These are phyloP conservation scores for Sindora glabra DNA, from an alignment of 306 rosid species.

Conservation along the genomic window DNA sequence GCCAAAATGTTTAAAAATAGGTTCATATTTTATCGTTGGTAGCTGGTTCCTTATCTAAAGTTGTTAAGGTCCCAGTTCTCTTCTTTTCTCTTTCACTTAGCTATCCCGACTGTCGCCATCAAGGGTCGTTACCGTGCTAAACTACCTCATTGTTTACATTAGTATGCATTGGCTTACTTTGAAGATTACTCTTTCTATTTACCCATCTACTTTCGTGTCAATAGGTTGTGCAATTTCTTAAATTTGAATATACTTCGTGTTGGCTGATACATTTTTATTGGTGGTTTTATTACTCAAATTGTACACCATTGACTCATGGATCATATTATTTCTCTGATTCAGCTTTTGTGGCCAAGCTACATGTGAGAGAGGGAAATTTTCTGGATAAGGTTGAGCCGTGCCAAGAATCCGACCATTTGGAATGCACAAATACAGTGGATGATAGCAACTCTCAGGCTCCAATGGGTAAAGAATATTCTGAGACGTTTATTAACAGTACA, in stretches of 20 bases:
- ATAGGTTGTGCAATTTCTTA: background rate
- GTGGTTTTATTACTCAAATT: background rate
- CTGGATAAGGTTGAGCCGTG: slow-evolving; percentile 8
- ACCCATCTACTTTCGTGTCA: background rate
- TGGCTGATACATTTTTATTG: background rate
- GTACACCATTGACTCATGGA: background rate
- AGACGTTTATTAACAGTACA: background rate
- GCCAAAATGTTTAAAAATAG: background rate
- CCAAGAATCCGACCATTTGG: slow-evolving; percentile 5
- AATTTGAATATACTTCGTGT: background rate
- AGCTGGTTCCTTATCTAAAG: background rate
- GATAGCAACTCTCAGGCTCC: slow-evolving; percentile 1
- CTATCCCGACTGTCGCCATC: background rate
- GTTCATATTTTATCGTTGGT: background rate
- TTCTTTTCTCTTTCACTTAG: background rate
- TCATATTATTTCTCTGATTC: slow-evolving; percentile 8
- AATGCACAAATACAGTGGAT: slow-evolving; percentile 10
- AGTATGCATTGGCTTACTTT: background rate
- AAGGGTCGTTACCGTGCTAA: background rate
- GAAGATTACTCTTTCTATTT: background rate
- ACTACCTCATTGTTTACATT: background rate
- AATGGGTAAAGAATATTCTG: slow-evolving; percentile 5
- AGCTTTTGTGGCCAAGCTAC: slow-evolving; percentile 36
- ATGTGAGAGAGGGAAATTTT: slow-evolving; percentile 14
- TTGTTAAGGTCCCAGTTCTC: background rate